Conservation (phyloP, 225 moss, liverwort and hornwort species). For the Pseudisothecium myosuroides region DNA sequence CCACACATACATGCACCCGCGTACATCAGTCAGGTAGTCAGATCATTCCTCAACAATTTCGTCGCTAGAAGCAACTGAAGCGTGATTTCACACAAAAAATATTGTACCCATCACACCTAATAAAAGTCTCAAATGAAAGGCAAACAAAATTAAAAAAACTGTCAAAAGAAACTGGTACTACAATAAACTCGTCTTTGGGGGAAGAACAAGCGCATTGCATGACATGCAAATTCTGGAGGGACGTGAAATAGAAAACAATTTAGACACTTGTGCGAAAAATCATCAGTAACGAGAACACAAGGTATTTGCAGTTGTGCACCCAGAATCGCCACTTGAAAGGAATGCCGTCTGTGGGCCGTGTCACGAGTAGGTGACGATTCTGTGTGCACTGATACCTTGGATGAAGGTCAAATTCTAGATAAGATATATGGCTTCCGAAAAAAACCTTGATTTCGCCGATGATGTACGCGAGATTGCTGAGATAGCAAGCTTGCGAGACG, state of each 20-base stretch:
- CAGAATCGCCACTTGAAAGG: not conserved
- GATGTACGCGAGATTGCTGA: slow-evolving; percentile 38
- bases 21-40: not conserved
- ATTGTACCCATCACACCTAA: no score
- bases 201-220: not conserved
- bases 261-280: not conserved
- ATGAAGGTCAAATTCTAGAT: not conserved
- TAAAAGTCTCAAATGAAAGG: not conserved
- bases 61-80: not conserved
- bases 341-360: not conserved
- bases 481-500: slow-evolving; percentile 38
- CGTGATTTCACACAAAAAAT: not conserved
- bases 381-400: not conserved
- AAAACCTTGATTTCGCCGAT: slow-evolving; percentile 31
- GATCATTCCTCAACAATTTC: not conserved
- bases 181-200: not conserved
- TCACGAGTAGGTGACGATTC: no score
- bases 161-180: no score
- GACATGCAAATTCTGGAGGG: not conserved
- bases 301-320: not conserved
- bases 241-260: not conserved
- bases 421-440: not conserved
- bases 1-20: not conserved
- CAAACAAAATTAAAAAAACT: not conserved
- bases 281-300: not conserved